phyloP scores from a whole-genome alignment of 2,329 filamentous ascomycete species.

The Pleoardoris graminearum region DNA sequence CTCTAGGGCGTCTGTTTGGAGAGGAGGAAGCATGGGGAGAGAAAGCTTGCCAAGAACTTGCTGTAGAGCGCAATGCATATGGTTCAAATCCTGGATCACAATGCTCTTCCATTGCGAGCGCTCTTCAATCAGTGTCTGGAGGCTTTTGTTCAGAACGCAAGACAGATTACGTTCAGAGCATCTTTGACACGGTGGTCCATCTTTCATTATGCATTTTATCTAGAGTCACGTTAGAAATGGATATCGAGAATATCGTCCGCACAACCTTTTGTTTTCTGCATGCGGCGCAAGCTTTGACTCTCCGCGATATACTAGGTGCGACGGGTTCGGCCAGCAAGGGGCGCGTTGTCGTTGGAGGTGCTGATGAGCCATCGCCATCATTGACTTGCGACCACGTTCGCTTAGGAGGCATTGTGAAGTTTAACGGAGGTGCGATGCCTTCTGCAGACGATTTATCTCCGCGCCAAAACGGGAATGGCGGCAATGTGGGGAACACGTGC shows the following conservation, averaged over 20 bases:
- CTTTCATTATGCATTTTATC: conserved; percentile 59
- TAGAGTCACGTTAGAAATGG: conserved; percentile 6
- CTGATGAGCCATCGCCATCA: conserved; percentile 11
- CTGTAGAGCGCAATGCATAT: conserved; percentile 45
- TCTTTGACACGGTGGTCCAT: conserved; percentile 54
- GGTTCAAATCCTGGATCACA: conserved; percentile 30
- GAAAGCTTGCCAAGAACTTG: conserved; percentile 47
- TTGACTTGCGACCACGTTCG: conserved; percentile 28
- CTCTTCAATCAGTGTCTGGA: conserved; percentile 55
- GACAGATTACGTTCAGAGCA: conserved; percentile 55
- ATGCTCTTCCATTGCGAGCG: conserved; percentile 37
- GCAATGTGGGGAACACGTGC: conserved; percentile 3
- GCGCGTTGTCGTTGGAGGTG: conserved; percentile 12
- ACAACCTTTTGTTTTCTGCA: conserved; percentile 56
- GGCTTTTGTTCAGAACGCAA: conserved; percentile 57
- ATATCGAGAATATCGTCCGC: neutral
- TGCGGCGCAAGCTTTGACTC: conserved; percentile 54
- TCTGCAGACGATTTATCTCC: no score
- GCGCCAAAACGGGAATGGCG: neutral
- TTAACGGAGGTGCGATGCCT: neutral
- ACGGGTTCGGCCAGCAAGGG: conserved; percentile 12
- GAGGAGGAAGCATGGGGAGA: conserved; percentile 43
- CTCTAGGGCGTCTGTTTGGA: conserved; percentile 30
- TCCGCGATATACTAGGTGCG: conserved; percentile 36
- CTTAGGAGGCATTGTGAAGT: conserved; percentile 24